phyloP scores from a whole-genome alignment of 75 land plant species.

The Pseudotsuga menziesii region DNA sequence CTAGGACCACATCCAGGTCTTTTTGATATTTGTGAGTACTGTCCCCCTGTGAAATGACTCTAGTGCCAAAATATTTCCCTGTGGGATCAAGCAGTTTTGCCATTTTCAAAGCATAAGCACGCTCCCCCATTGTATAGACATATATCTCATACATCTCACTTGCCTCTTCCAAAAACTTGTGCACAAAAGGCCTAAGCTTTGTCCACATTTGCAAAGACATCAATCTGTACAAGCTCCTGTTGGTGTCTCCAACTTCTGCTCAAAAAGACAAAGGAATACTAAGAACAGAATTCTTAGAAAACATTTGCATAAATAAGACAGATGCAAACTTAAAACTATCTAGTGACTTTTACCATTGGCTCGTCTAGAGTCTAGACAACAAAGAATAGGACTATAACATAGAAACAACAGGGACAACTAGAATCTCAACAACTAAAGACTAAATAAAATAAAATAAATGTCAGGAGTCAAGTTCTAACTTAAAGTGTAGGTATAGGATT shows the following conservation, averaged over 20 bases:
- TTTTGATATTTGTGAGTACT: constrained; percentile 81
- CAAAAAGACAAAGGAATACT: no score
- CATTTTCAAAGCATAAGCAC: constrained; percentile 77
- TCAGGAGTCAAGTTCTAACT: no score
- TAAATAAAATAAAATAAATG: no score
- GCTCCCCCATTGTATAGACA: constrained; percentile 95
- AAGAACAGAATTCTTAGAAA: no score
- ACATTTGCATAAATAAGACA: no score
- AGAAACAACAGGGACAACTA: no score
- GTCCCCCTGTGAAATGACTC: constrained; percentile 83
- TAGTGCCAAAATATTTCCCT: constrained; percentile 55
- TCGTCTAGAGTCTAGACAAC: no score
- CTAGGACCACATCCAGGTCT: constrained; percentile 92
- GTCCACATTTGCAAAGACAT: constrained; percentile 74
- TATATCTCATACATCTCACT: constrained; percentile 84
- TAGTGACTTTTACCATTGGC: no score
- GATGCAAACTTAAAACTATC: no score
- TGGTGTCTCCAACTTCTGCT: constrained; percentile 21
- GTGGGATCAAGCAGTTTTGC: constrained; percentile 83
- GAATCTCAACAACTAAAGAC: no score
- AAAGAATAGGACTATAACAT: no score
- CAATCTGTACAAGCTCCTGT: constrained; percentile 55
- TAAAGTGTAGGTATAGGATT: no score
- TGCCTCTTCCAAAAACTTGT: constrained; percentile 74
- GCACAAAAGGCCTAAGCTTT: constrained; percentile 90